Percentiles rank a stretch among this genome's conserved stretches.
These are phyloP conservation scores for Fusarium kyushuense DNA, from an alignment of 2,329 filamentous ascomycete species.

Conservation along the genomic window DNA sequence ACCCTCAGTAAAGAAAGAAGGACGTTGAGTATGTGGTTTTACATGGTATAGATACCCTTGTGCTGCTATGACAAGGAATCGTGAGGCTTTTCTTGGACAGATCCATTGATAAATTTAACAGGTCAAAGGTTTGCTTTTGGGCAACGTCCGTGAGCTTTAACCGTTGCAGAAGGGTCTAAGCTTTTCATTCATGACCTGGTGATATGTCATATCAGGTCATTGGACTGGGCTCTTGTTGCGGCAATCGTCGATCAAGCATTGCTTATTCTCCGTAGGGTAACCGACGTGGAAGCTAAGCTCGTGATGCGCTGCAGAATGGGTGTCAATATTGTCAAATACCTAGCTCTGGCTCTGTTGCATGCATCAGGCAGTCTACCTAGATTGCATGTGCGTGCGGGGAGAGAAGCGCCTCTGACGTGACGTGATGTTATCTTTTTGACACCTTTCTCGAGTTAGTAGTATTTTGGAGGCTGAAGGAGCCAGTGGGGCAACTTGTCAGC, in stretches of 20 bases:
- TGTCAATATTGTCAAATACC: constrained; percentile 8
- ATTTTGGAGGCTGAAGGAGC: constrained; percentile 1
- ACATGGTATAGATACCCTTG: constrained; percentile 26
- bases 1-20: constrained; percentile 20
- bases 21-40: constrained; percentile 1
- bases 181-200: neutral
- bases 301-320: constrained; percentile 31
- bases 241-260: constrained; percentile 33
- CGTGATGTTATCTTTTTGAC: constrained; percentile 23
- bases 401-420: constrained; percentile 38
- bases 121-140: constrained; percentile 21
- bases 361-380: constrained; percentile 25
- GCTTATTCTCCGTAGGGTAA: constrained; percentile 24
- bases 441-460: constrained; percentile 1
- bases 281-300: constrained; percentile 15
- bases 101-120: constrained; percentile 23
- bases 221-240: constrained; percentile 7
- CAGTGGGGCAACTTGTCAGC: neutral
- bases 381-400: constrained; percentile 26
- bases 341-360: constrained; percentile 27
- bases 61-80: constrained; percentile 14
- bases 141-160: constrained; percentile 12
- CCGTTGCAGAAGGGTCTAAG: constrained; percentile 19
- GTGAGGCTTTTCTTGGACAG: constrained; percentile 8
- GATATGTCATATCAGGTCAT: constrained; percentile 22